Evolutionary conservation across 2,329 filamentous ascomycete genomes (phyloP).

Genomic region (Xylaria sp.): DNA sequence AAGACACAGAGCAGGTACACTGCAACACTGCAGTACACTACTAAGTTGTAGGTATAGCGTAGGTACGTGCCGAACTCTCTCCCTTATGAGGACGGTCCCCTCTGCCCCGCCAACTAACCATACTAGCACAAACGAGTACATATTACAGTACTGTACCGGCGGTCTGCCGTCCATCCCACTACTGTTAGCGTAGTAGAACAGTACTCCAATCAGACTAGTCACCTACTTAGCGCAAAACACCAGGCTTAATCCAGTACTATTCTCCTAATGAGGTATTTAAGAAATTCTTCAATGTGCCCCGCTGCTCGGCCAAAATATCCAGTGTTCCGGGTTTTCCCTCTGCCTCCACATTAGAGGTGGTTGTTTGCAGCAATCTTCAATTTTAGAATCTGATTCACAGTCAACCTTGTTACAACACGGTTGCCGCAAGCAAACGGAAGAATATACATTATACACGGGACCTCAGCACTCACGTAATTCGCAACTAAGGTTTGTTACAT

Average conservation of each 20-base stretch:
- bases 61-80: slow-evolving; percentile 34
- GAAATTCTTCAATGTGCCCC: slow-evolving; percentile 38
- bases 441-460: background rate
- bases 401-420: background rate
- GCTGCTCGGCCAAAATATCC: slow-evolving; percentile 45
- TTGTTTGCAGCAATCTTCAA: slow-evolving; percentile 23
- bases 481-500: background rate
- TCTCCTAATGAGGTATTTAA: slow-evolving; percentile 48
- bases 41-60: too few species aligned
- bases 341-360: slow-evolving; percentile 22
- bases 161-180: slow-evolving; percentile 40
- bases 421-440: background rate
- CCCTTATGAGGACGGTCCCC: slow-evolving; percentile 18
- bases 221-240: slow-evolving; percentile 27
- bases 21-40: slow-evolving; percentile 3
- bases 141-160: slow-evolving; percentile 28
- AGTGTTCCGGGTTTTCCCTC: slow-evolving; percentile 43
- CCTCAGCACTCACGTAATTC: background rate
- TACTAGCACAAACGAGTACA: slow-evolving; percentile 25
- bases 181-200: slow-evolving; percentile 37
- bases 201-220: slow-evolving; percentile 38
- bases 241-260: slow-evolving; percentile 41
- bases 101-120: slow-evolving; percentile 32
- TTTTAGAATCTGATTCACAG: background rate
- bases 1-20: slow-evolving; percentile 5